phyloP scores from a whole-genome alignment of 1,284 basidiomycete species.

The Earliella scabrosa region DNA sequence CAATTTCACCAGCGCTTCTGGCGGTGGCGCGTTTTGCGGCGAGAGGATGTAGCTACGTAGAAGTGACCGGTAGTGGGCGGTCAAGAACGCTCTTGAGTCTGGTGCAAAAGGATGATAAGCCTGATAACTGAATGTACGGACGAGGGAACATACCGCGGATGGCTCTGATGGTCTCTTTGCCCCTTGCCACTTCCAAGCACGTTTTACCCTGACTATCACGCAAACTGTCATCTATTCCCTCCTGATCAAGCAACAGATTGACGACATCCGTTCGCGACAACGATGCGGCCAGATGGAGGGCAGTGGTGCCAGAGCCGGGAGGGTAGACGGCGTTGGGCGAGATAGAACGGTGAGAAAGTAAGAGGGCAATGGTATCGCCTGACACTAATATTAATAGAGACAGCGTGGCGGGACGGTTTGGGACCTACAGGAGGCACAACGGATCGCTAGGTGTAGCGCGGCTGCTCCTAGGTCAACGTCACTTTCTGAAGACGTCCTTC shows the following conservation, averaged over 20 bases:
- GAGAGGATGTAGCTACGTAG: constrained; percentile 79
- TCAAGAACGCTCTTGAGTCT: constrained; percentile 86
- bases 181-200: constrained; percentile 76
- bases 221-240: constrained; percentile 81
- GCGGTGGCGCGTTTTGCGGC: constrained; percentile 48
- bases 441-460: constrained; percentile 85
- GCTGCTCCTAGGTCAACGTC: constrained; percentile 68
- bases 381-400: background rate
- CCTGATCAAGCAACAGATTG: constrained; percentile 75
- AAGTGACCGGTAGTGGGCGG: constrained; percentile 75
- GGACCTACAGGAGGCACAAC: constrained; percentile 79
- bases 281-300: constrained; percentile 87
- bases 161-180: constrained; percentile 71
- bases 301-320: constrained; percentile 74
- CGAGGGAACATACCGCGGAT: constrained; percentile 68
- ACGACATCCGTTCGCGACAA: constrained; percentile 84
- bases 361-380: constrained; percentile 69
- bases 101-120: constrained; percentile 7
- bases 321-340: constrained; percentile 79
- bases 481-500: constrained; percentile 50
- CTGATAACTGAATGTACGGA: too few relatives aligned
- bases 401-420: background rate
- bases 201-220: constrained; percentile 75
- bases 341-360: constrained; percentile 76
- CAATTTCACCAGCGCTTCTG: constrained; percentile 54